These are phyloP conservation scores for Sutorius australiensis DNA, from an alignment of 768 basidiomycete species.

Conservation along the genomic window DNA sequence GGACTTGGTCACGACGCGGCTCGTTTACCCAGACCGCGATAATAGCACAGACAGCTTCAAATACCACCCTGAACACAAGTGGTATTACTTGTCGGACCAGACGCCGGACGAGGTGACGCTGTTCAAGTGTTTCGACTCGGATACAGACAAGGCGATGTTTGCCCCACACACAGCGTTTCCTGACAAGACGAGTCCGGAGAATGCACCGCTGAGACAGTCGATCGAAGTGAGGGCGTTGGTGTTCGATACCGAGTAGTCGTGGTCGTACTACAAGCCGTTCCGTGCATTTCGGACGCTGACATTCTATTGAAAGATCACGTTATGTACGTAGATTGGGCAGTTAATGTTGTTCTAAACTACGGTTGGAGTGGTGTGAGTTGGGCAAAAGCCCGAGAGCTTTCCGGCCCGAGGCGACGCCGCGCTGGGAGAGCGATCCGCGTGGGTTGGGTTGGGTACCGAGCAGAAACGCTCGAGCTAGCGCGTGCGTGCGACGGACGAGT, in stretches of 20 bases:
- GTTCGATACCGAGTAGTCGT: constrained; percentile 33
- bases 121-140: constrained; percentile 43
- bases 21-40: constrained; percentile 32
- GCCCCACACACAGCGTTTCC: constrained; percentile 34
- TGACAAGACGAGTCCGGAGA: constrained; percentile 29
- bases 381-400: too few relatives aligned
- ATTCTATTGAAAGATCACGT: too few relatives aligned
- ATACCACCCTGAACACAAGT: constrained; percentile 33
- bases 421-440: too few relatives aligned
- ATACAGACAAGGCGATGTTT: constrained; percentile 31
- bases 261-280: not conserved
- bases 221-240: constrained; percentile 39
- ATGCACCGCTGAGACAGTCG: constrained; percentile 34
- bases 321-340: too few relatives aligned
- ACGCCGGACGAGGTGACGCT: constrained; percentile 36
- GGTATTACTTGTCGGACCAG: constrained; percentile 37
- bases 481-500: too few relatives aligned
- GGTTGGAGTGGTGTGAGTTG: too few relatives aligned
- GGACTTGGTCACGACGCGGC: constrained; percentile 18
- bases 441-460: too few relatives aligned
- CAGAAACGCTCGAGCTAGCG: too few relatives aligned
- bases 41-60: constrained; percentile 22
- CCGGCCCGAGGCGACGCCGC: too few relatives aligned
- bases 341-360: too few relatives aligned
- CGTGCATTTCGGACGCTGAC: too few relatives aligned